phyloP scores from a whole-genome alignment of 306 rosid genomes.

The Senna siamea region DNA sequence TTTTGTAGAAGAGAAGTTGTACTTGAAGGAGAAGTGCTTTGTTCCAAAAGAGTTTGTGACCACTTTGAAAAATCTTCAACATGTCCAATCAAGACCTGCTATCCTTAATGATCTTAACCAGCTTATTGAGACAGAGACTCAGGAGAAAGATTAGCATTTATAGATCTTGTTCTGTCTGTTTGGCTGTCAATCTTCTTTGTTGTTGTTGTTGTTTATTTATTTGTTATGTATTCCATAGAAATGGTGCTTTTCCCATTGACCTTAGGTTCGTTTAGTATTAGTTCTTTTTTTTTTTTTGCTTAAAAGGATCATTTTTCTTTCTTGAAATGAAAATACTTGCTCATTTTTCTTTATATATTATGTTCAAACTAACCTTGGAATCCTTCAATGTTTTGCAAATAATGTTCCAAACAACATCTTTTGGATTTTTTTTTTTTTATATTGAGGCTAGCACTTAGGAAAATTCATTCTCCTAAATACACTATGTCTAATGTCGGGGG shows the following conservation, averaged over 20 bases:
- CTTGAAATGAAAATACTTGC: neutral
- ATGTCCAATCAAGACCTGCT: slow-evolving; percentile 38
- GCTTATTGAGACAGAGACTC: slow-evolving; percentile 18
- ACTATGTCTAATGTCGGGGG: no score
- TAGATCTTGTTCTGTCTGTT: neutral
- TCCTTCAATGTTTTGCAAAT: no score
- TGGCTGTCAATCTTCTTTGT: neutral
- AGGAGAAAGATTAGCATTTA: neutral
- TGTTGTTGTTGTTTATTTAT: neutral
- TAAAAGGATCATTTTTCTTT: neutral
- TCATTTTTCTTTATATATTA: no score
- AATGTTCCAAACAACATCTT: no score
- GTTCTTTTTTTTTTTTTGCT: neutral
- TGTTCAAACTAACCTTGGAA: neutral
- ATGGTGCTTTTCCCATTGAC: neutral
- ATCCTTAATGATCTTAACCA: slow-evolving; percentile 35
- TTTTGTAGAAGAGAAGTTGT: slow-evolving; percentile 57
- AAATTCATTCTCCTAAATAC: no score
- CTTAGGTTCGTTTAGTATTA: neutral
- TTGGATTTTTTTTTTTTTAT: neutral
- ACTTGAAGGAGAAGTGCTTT: slow-evolving; percentile 60
- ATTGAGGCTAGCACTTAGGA: no score
- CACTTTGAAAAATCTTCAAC: slow-evolving; percentile 34
- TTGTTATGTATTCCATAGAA: neutral
- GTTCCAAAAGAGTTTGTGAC: slow-evolving; percentile 46